These are phyloP conservation scores for Colletotrichum liaoningense DNA, from an alignment of 2,329 filamentous ascomycete species.

Conservation along the genomic window DNA sequence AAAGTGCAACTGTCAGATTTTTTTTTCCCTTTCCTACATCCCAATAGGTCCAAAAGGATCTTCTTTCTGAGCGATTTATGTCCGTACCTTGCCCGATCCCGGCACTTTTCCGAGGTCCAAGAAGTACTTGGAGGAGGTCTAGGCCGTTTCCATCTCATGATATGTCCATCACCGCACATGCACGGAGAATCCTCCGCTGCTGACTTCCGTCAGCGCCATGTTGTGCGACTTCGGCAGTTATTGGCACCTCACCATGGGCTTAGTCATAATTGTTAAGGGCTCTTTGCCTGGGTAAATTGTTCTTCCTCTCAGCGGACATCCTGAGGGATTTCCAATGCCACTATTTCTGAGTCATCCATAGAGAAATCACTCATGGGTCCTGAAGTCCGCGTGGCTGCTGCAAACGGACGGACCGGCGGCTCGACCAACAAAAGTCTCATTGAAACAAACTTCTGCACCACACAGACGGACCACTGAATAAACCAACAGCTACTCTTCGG, in stretches of 20 bases:
- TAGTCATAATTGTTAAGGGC: slow-evolving; percentile 19
- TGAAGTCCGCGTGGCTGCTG: neutral
- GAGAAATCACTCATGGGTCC: neutral
- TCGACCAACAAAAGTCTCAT: neutral
- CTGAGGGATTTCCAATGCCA: neutral
- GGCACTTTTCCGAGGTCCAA: slow-evolving; percentile 10
- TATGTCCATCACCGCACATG: neutral
- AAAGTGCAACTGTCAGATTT: neutral
- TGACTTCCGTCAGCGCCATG: neutral
- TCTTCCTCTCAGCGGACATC: neutral
- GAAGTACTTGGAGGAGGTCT: neutral
- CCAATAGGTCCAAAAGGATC: slow-evolving; percentile 9
- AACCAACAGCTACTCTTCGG: neutral
- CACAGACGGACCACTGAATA: neutral
- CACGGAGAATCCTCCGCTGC: slow-evolving; percentile 7
- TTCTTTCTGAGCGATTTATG: slow-evolving; percentile 20
- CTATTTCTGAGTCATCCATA: neutral
- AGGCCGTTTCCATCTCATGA: neutral
- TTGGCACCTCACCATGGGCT: neutral
- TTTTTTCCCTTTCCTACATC: neutral
- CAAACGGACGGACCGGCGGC: neutral
- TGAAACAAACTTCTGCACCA: neutral
- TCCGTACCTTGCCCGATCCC: neutral
- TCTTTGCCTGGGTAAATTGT: neutral
- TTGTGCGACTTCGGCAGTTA: neutral